phyloP scores from a whole-genome alignment of 208 protist species.

The Ichthyophonus hoferi region DNA sequence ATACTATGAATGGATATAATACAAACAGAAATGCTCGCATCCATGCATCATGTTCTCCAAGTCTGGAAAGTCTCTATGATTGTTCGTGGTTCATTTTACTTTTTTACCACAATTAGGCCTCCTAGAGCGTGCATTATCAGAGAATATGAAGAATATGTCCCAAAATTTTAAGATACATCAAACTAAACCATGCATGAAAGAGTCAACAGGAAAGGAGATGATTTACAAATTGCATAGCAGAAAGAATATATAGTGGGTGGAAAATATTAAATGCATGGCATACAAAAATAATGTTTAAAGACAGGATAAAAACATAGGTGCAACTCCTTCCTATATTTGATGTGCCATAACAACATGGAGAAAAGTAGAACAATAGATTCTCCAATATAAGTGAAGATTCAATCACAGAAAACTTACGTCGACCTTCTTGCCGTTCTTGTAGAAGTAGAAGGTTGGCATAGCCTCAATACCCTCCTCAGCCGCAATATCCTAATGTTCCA shows the following conservation, averaged over 20 bases:
- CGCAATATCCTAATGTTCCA: conserved; percentile 48
- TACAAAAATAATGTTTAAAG: background rate
- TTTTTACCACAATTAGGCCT: too few species aligned
- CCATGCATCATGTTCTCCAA: background rate
- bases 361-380: background rate
- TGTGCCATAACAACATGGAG: background rate
- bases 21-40: background rate
- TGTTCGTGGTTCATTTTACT: background rate
- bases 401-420: conserved; percentile 19
- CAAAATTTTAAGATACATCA: too few species aligned
- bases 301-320: background rate
- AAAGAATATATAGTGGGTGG: background rate
- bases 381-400: background rate
- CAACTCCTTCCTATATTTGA: background rate
- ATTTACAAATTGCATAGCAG: too few species aligned
- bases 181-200: too few species aligned
- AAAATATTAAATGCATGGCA: background rate
- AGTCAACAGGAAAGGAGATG: too few species aligned
- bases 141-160: too few species aligned
- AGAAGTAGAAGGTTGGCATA: conserved; percentile 65
- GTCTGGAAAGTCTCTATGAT: background rate
- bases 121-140: too few species aligned
- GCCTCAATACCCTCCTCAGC: conserved; percentile 37
- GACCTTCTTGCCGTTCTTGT: conserved; percentile 50
- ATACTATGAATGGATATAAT: background rate